phyloP scores from a whole-genome alignment of 225 moss, liverwort and hornwort species.

The Antitrichia curtipendula region DNA sequence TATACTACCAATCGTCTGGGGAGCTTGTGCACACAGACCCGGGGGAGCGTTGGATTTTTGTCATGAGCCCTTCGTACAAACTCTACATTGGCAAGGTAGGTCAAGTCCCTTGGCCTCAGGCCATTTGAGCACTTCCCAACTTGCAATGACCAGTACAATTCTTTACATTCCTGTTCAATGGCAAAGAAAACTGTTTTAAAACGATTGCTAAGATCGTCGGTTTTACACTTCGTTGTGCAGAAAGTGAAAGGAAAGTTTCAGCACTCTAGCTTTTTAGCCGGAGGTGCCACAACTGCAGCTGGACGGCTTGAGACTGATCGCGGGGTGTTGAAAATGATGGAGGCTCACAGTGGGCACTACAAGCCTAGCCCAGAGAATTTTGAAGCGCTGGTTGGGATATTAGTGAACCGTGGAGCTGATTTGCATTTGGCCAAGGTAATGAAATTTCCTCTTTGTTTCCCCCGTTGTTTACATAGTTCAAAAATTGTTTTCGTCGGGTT shows the following conservation, averaged over 20 bases:
- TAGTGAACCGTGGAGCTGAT: conserved; percentile 57
- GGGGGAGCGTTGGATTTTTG: conserved; percentile 77
- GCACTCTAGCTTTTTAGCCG: conserved; percentile 89
- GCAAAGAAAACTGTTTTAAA: background rate
- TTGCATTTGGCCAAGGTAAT: conserved; percentile 60
- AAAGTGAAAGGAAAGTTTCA: conserved; percentile 67
- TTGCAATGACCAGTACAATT: background rate
- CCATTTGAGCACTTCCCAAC: background rate
- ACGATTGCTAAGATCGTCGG: background rate
- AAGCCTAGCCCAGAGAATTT: conserved; percentile 77
- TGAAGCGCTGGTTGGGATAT: conserved; percentile 31
- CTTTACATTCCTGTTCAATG: background rate
- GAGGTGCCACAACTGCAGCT: conserved; percentile 83
- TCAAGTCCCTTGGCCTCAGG: no score
- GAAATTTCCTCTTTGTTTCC: background rate
- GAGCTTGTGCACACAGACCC: conserved; percentile 52
- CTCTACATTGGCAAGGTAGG: conserved; percentile 74
- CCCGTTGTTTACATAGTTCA: background rate
- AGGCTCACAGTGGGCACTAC: conserved; percentile 96
- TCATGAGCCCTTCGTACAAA: conserved; percentile 73
- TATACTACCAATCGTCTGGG: conserved; percentile 41
- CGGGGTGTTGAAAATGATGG: conserved; percentile 63
- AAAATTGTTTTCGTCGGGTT: background rate
- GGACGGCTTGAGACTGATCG: conserved; percentile 49
- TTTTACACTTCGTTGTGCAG: conserved; percentile 6